These are phyloP conservation scores for Didymella keratinophila DNA, from an alignment of 2,329 filamentous ascomycete species.

Conservation along the genomic window DNA sequence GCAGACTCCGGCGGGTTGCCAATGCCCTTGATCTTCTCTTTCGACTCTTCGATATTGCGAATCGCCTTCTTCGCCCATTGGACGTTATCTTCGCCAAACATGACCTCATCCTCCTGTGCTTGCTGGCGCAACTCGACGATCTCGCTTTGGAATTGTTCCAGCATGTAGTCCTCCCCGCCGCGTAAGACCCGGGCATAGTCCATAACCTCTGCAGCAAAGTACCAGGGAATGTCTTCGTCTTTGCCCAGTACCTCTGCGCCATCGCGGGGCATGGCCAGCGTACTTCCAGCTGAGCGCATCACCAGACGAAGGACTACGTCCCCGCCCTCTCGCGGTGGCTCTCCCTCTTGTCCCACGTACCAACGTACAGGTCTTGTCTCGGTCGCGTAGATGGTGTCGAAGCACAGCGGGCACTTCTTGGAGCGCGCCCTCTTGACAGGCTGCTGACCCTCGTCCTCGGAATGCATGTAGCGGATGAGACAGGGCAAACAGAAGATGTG, in stretches of 20 bases:
- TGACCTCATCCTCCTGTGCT: slow-evolving; percentile 85
- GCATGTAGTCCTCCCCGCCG: slow-evolving; percentile 88
- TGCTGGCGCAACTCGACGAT: slow-evolving; percentile 76
- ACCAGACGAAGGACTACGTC: slow-evolving; percentile 91
- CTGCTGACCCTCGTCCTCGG: slow-evolving; percentile 68
- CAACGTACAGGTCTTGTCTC: slow-evolving; percentile 90
- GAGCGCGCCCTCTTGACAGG: slow-evolving; percentile 77
- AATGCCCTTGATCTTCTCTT: slow-evolving; percentile 75
- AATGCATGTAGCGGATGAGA: slow-evolving; percentile 94
- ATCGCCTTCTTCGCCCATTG: slow-evolving; percentile 91
- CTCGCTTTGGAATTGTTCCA: slow-evolving; percentile 79
- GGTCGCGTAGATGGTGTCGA: slow-evolving; percentile 89
- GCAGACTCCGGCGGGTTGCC: slow-evolving; percentile 67
- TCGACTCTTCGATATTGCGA: slow-evolving; percentile 73
- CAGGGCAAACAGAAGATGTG: slow-evolving; percentile 97
- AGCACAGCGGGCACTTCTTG: slow-evolving; percentile 97
- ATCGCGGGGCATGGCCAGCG: slow-evolving; percentile 86
- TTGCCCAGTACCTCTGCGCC: slow-evolving; percentile 73
- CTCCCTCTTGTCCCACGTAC: slow-evolving; percentile 86
- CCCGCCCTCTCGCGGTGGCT: slow-evolving; percentile 79
- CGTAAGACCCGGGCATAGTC: slow-evolving; percentile 98
- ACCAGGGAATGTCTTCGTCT: slow-evolving; percentile 88
- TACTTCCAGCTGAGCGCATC: slow-evolving; percentile 79
- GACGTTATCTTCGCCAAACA: slow-evolving; percentile 86
- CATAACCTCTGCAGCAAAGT: slow-evolving; percentile 89